Evolutionary conservation across 1,139 yeast species (phyloP).

Genomic region (Candida frijolesensis): DNA sequence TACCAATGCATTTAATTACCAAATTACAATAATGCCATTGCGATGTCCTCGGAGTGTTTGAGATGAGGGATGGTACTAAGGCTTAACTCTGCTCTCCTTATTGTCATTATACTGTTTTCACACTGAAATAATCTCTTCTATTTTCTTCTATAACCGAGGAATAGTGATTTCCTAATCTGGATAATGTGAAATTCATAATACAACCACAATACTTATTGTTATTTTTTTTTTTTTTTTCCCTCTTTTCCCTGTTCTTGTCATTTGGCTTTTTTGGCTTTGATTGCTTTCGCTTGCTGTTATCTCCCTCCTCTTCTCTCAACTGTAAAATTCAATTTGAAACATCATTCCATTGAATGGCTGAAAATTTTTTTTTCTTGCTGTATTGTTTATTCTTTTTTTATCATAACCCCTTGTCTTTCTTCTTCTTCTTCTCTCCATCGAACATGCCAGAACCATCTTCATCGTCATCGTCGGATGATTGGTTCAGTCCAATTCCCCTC

Average conservation of each 20-base stretch:
- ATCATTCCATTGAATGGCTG: not conserved
- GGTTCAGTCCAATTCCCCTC: slow-evolving; percentile 35
- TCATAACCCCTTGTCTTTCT: not conserved
- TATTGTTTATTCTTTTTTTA: not conserved
- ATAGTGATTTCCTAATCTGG: not conserved
- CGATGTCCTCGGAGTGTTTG: too few species aligned
- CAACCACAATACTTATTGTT: not conserved
- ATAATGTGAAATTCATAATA: not conserved
- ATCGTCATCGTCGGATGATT: slow-evolving; percentile 14
- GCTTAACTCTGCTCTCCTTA: too few species aligned
- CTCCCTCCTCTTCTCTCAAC: not conserved
- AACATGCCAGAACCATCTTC: slow-evolving; percentile 2
- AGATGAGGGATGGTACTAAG: too few species aligned
- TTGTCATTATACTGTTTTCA: too few species aligned
- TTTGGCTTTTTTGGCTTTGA: not conserved
- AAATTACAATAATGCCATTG: too few species aligned
- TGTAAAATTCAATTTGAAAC: not conserved
- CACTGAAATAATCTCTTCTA: too few species aligned
- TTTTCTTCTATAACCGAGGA: not conserved
- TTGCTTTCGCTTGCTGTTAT: not conserved
- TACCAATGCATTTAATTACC: too few species aligned
- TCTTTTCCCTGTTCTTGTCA: not conserved
- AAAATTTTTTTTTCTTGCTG: not conserved
- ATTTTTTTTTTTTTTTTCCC: not conserved
- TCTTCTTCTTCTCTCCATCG: not conserved